These are phyloP conservation scores for Leccinum rimulosum DNA, from an alignment of 768 basidiomycete species.

Conservation along the genomic window DNA sequence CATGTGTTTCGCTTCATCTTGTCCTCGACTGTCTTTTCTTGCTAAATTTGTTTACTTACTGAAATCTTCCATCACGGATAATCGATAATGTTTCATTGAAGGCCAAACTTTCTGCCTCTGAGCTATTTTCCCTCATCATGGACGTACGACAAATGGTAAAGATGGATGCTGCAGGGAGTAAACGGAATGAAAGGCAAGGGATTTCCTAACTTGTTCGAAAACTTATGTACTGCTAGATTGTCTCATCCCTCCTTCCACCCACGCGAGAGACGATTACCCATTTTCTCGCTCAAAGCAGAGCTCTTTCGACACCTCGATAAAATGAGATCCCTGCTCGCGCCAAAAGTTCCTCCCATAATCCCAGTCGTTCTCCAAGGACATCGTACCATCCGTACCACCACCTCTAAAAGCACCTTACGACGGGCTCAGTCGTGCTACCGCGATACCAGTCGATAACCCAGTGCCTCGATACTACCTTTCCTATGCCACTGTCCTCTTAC, in stretches of 20 bases:
- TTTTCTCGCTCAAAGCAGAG: constrained; percentile 65
- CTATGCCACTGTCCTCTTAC: constrained; percentile 19
- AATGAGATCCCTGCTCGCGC: not conserved
- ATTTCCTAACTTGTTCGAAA: too few species aligned
- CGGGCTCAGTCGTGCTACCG: constrained; percentile 11
- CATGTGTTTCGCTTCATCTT: not conserved
- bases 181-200: constrained; percentile 17
- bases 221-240: too few species aligned
- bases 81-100: constrained; percentile 75
- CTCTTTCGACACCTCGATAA: constrained; percentile 11
- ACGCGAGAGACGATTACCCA: too few species aligned
- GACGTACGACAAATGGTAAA: constrained; percentile 80
- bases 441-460: constrained; percentile 18
- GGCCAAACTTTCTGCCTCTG: constrained; percentile 63
- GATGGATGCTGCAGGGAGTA: constrained; percentile 47
- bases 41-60: too few species aligned
- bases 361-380: not conserved
- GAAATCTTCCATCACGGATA: constrained; percentile 2
- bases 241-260: too few species aligned
- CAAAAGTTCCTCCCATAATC: not conserved
- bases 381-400: not conserved
- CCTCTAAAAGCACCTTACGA: not conserved
- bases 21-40: not conserved
- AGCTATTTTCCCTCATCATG: too few species aligned
- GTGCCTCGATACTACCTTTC: constrained; percentile 12